Evolutionary conservation across 768 basidiomycete species (phyloP).

Genomic region (Leccinum sublutescens): DNA sequence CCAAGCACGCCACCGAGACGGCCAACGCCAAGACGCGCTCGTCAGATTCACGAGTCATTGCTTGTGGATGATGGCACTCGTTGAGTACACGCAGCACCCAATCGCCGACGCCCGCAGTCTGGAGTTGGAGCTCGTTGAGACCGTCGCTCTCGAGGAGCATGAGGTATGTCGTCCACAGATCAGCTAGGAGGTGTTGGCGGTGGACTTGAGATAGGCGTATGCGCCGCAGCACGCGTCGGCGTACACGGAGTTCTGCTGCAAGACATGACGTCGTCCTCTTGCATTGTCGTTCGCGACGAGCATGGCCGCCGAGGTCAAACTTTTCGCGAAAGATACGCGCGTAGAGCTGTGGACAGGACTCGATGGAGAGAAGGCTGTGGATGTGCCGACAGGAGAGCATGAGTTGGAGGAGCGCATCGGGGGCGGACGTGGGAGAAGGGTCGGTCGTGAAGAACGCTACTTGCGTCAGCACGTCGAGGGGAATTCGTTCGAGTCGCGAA

Average conservation of each 20-base stretch:
- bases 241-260: constrained; percentile 46
- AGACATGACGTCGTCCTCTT: constrained; percentile 39
- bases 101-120: constrained; percentile 37
- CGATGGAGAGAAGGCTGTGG: constrained; percentile 41
- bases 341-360: constrained; percentile 51
- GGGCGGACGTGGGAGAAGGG: constrained; percentile 38
- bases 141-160: constrained; percentile 60
- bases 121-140: constrained; percentile 47
- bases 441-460: constrained; percentile 50
- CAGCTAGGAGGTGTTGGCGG: constrained; percentile 33
- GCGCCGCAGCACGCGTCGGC: constrained; percentile 49
- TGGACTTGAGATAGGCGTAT: constrained; percentile 37
- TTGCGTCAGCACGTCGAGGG: constrained; percentile 55
- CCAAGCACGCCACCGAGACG: constrained; percentile 35
- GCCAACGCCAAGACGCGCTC: constrained; percentile 26
- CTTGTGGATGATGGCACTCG: constrained; percentile 11
- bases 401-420: constrained; percentile 42
- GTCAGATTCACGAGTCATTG: constrained; percentile 1
- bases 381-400: constrained; percentile 46
- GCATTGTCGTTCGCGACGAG: constrained; percentile 28
- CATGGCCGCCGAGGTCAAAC: constrained; percentile 42
- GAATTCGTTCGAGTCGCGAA: constrained; percentile 47
- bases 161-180: constrained; percentile 57
- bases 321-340: constrained; percentile 50
- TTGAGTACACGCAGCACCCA: constrained; percentile 27